Percentiles rank a stretch among this genome's conserved stretches.
Evolutionary conservation across 2,329 filamentous ascomycete species (phyloP).

Genomic region (Aschersonia sp.): DNA sequence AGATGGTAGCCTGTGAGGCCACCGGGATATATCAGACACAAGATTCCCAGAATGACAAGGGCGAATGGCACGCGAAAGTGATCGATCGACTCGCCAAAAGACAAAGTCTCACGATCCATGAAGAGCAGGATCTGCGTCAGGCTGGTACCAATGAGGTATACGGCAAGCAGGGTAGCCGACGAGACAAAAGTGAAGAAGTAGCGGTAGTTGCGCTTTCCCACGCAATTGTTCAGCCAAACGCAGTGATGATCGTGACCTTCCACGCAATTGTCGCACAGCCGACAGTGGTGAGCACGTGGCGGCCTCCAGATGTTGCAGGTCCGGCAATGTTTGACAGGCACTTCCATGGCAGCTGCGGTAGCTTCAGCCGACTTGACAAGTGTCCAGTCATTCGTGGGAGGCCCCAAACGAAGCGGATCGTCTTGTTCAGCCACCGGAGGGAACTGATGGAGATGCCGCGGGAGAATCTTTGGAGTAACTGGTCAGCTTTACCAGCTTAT

Average conservation of each 20-base stretch:
- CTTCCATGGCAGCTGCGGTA: constrained; percentile 80
- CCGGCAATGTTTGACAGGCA: constrained; percentile 95
- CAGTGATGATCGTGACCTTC: constrained; percentile 98
- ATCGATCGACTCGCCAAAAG: constrained; percentile 53
- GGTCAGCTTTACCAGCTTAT: not conserved
- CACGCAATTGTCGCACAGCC: constrained; percentile 91
- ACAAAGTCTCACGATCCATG: constrained; percentile 43
- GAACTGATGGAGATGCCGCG: constrained; percentile 80
- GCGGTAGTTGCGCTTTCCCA: constrained; percentile 92
- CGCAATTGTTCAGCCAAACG: constrained; percentile 97
- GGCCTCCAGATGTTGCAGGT: constrained; percentile 97
- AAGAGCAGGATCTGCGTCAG: constrained; percentile 72
- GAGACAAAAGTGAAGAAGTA: constrained; percentile 92
- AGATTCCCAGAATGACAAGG: constrained; percentile 68
- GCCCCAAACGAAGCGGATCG: constrained; percentile 68
- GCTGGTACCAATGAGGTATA: constrained; percentile 63
- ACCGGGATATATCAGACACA: constrained; percentile 66
- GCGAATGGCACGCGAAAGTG: constrained; percentile 72
- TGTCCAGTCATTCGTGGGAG: constrained; percentile 85
- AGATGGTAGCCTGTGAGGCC: constrained; percentile 80
- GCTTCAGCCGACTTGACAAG: constrained; percentile 69
- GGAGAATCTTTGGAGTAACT: constrained; percentile 53
- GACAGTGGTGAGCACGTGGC: constrained; percentile 88
- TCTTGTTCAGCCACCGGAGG: constrained; percentile 61
- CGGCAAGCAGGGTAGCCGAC: constrained; percentile 57